These are phyloP conservation scores for Saturnispora besseyi DNA, from an alignment of 805 yeast genomes.

Conservation along the genomic window DNA sequence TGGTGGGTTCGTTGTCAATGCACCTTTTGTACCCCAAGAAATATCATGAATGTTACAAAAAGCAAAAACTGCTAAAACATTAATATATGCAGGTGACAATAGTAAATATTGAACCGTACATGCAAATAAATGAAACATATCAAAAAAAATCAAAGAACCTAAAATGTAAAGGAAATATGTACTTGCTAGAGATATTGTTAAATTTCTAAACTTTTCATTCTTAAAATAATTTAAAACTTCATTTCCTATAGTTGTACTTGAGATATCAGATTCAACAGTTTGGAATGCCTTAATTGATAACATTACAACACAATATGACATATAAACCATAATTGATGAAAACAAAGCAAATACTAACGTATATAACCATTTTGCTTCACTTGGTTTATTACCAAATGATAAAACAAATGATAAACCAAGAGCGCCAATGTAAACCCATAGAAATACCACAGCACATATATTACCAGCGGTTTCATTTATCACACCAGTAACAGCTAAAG, in stretches of 20 bases:
- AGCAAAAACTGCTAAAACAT: conserved; percentile 84
- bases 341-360: conserved; percentile 61
- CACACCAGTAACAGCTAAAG: conserved; percentile 55
- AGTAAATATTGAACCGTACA: conserved; percentile 75
- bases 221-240: conserved; percentile 38
- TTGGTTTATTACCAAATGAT: conserved; percentile 89
- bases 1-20: conserved; percentile 45
- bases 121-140: conserved; percentile 85
- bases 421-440: conserved; percentile 80
- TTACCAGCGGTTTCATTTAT: conserved; percentile 53
- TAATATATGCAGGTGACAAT: conserved; percentile 80
- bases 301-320: conserved; percentile 68
- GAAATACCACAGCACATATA: conserved; percentile 63
- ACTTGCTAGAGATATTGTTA: conserved; percentile 71
- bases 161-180: conserved; percentile 72
- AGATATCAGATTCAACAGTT: conserved; percentile 34
- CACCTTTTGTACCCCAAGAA: conserved; percentile 96
- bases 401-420: conserved; percentile 74
- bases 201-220: conserved; percentile 68
- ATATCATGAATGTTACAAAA: conserved; percentile 92
- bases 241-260: conserved; percentile 25
- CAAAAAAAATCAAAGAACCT: conserved; percentile 71
- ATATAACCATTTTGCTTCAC: conserved; percentile 74
- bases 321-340: conserved; percentile 76
- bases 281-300: conserved; percentile 52